Base-by-base conservation (phyloP, 495 filamentous ascomycete species). In the Penicillium canescens region DNA sequence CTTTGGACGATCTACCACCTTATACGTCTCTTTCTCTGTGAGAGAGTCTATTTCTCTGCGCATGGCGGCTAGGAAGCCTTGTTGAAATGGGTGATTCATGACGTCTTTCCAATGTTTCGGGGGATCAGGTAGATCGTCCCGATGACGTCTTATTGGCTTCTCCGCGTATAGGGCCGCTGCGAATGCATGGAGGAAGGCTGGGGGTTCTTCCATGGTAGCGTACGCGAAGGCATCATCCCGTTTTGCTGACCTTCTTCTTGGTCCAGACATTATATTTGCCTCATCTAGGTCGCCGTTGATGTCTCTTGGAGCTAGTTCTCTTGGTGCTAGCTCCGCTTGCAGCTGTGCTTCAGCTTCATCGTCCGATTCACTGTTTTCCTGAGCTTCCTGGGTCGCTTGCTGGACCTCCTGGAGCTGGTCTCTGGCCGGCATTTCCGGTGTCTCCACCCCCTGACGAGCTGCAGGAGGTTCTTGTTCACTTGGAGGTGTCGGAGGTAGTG, bases 51-150 rank as follows among this genome's bases (percentile, higher is more conserved):
- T 39, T 14, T 48, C 46, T 10, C 16, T 34, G 4, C 24, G 24
- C 0, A 20, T 21, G 1, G 31, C 31, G 3, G 26, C 31, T 10
- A 42, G 12, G 20, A 31, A 53, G 21, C 50, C 41, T 38, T 53
- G 3, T 36, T 38, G 12, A 14, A 43, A 36, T 18, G 10, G 50
- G 24, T 52, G 31, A 20, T 36, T 44, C 34, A 26, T 33, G 2
- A 52, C 11, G 7, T 52, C 40, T n/a, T 37, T 43, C 21, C 13
- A 52, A n/a, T 13, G 13, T 11, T 52, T 20, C 23, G 40, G 50
- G 10, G 26, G 26, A 3, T 24, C 8, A 9, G 40, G 50, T 6
- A 52, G 33, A 44, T 52, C 40, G 40, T 52, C 40, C 3, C 16
- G 6, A 41, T 41, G 23, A 23, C 16, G 13, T 9, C 16, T 41